A percentile compares a stretch with the other conserved stretches of the same genome.
Evolutionary conservation across 345 rosid species (phyloP).

Genomic region (Microthlaspi erraticum): DNA sequence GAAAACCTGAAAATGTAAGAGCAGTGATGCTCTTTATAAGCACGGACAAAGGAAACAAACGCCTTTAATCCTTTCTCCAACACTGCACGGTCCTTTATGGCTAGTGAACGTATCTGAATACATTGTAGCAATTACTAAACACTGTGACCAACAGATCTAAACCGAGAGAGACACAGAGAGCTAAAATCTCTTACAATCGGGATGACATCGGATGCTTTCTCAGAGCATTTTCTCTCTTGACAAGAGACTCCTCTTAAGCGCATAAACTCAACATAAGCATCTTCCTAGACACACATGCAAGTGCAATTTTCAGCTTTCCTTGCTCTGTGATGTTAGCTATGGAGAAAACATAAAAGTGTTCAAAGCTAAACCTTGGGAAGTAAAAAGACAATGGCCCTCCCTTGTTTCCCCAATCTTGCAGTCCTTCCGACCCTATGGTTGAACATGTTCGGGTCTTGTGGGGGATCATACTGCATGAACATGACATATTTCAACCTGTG

Average conservation of each 20-base stretch:
- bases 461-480: conserved; percentile 81
- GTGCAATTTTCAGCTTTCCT: conserved; percentile 6
- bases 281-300: conserved; percentile 62
- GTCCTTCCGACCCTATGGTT: conserved; percentile 91
- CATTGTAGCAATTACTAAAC: conserved; percentile 10
- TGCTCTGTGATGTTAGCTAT: not conserved
- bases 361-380: conserved; percentile 65
- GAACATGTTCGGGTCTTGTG: conserved; percentile 93
- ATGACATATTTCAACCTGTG: not conserved
- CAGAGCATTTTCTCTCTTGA: conserved; percentile 58
- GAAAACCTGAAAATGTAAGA: conserved; percentile 77
- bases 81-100: conserved; percentile 78
- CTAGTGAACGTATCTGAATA: conserved; percentile 70
- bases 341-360: not conserved
- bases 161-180: not conserved
- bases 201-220: conserved; percentile 67
- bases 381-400: conserved; percentile 72
- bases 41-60: conserved; percentile 88
- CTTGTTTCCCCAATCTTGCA: conserved; percentile 90
- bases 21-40: conserved; percentile 93
- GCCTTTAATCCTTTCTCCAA: conserved; percentile 94
- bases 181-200: conserved; percentile 55
- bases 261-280: conserved; percentile 86
- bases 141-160: conserved; percentile 18
- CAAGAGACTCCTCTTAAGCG: conserved; percentile 74